Evolutionary conservation across 768 basidiomycete genomes (phyloP), one percentile per base, ranked within the genome.

Genomic region (Pisolithus tinctorius): DNA sequence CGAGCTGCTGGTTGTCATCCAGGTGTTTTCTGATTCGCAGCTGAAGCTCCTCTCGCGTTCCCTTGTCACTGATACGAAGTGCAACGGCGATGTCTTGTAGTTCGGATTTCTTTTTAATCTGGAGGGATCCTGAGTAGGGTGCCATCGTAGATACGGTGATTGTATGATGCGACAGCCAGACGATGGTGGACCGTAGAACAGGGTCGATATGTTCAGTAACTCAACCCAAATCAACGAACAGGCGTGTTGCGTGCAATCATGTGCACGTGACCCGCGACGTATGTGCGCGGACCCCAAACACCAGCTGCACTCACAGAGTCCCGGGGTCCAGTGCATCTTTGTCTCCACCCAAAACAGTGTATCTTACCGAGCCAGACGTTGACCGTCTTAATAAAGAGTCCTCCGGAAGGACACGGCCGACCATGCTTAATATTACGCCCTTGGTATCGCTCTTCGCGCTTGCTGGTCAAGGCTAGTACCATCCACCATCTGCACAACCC

Each of bases 101-200:
- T 20, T 86, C 84, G 3, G 71, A 71, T 64, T 86, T 86, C 69
- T 83, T 86, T 68, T 86, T 86, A n/a, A 76, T 60, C 53, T 72
- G 74, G 26, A 85, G 74, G 26, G 78, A 64, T 43, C 84, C 84
- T 38, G 77, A 60, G 60, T 69, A 83, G 31, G 71, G 71, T 38
- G 75, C 64, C 77, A 79, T 80, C 64, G 55, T 31, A 16, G 5
- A 4, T 11, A 34, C 13, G 34, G 36, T 25, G 38, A 27, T 46
- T 40, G 38, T n/a, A 13, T 26, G 37, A 30, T 31, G 49, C 9
- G 37, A 40, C 36, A 6, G 36, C 42, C 16, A 42, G 11, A 50
- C 44, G 49, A 57, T 55, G 53, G 51, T 45, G 49, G 59, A 20
- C 20, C 20, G 20, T 20, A 20, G 20, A 20, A 20, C 20, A 20